These are phyloP conservation scores for Taiozyma sp. DNA, from an alignment of 1,139 yeast genomes.

Conservation along the genomic window DNA sequence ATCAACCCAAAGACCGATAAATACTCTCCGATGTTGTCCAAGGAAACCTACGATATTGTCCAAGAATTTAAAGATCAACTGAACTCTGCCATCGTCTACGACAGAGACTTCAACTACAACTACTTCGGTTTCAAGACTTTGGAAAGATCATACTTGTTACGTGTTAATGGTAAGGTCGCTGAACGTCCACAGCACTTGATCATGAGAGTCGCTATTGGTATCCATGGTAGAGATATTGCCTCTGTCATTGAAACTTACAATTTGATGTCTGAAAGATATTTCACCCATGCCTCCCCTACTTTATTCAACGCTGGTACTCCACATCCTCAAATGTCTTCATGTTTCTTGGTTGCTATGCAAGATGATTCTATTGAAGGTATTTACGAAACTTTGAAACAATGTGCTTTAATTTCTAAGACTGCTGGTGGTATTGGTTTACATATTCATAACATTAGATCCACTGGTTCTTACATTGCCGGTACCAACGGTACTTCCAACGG, in stretches of 20 bases:
- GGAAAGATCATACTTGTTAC: constrained; percentile 76
- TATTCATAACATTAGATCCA: constrained; percentile 77
- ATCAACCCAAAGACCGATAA: constrained; percentile 69
- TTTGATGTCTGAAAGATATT: constrained; percentile 77
- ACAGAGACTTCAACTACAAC: constrained; percentile 79
- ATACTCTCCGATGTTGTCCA: constrained; percentile 77
- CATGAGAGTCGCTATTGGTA: constrained; percentile 88
- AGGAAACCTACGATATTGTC: constrained; percentile 63
- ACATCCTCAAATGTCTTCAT: constrained; percentile 81
- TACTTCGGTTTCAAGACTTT: constrained; percentile 87
- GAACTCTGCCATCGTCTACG: constrained; percentile 77
- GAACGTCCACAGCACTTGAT: constrained; percentile 90
- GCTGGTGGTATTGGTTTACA: constrained; percentile 92
- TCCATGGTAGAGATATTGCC: constrained; percentile 72
- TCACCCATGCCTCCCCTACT: constrained; percentile 90
- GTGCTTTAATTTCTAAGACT: constrained; percentile 83
- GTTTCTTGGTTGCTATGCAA: constrained; percentile 84
- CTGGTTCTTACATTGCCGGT: constrained; percentile 86
- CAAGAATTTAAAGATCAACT: constrained; percentile 63
- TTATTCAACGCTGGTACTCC: constrained; percentile 90
- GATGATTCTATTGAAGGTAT: constrained; percentile 91
- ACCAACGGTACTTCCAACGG: constrained; percentile 90
- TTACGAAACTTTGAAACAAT: constrained; percentile 78
- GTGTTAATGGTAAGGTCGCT: constrained; percentile 68
- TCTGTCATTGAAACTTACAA: constrained; percentile 76